Conservation (phyloP, 345 rosid genomes). For the Aquilaria yunnanensis region DNA sequence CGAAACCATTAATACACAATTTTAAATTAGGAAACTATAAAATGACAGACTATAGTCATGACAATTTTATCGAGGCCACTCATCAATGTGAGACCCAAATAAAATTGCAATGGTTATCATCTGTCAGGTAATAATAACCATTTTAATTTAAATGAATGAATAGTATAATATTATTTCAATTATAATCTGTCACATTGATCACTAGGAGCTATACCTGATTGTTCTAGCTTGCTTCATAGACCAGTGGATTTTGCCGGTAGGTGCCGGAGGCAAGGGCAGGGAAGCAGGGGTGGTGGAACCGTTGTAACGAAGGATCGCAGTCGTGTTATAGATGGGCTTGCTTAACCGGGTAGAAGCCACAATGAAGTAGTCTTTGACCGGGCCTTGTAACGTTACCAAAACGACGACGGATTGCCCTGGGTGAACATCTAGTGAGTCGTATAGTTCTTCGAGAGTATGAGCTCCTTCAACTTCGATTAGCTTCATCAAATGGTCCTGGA, state of each 20-base stretch:
- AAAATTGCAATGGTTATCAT: too few species aligned
- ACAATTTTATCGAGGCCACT: too few species aligned
- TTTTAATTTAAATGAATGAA: too few species aligned
- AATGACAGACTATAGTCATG: too few species aligned
- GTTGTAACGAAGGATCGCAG: slow-evolving; percentile 64
- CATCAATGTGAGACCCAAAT: too few species aligned
- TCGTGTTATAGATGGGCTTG: slow-evolving; percentile 37
- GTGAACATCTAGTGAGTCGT: slow-evolving; percentile 71
- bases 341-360: slow-evolving; percentile 68
- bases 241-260: slow-evolving; percentile 70
- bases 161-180: too few species aligned
- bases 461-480: slow-evolving; percentile 91
- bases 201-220: slow-evolving; percentile 34
- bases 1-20: too few species aligned
- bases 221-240: slow-evolving; percentile 92
- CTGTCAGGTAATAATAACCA: too few species aligned
- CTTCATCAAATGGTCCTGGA: slow-evolving; percentile 64
- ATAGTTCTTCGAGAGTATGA: slow-evolving; percentile 60
- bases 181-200: too few species aligned
- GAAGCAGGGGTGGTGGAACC: slow-evolving; percentile 51
- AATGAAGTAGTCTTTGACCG: slow-evolving; percentile 49
- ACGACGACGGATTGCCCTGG: slow-evolving; percentile 68
- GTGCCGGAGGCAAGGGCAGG: slow-evolving; percentile 53
- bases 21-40: too few species aligned
- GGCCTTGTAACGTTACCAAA: slow-evolving; percentile 37